These are phyloP conservation scores for Ceratocystis papillata DNA, from an alignment of 2,329 filamentous ascomycete species.

Conservation along the genomic window DNA sequence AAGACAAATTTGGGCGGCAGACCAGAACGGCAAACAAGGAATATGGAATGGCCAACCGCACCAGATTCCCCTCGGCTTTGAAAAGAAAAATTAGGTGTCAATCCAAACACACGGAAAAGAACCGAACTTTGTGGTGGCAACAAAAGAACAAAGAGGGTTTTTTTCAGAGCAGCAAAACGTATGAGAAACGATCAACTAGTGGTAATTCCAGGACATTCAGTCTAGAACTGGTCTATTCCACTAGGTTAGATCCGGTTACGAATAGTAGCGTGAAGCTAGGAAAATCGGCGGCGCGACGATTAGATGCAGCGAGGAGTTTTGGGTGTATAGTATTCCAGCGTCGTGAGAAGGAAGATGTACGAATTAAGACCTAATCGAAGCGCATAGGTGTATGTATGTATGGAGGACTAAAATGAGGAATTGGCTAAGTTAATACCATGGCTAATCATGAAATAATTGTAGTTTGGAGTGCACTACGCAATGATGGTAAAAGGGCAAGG, in stretches of 20 bases:
- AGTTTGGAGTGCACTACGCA: neutral
- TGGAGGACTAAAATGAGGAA: neutral
- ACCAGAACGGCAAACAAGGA: constrained; percentile 14
- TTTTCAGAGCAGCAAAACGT: constrained; percentile 6
- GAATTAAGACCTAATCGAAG: neutral
- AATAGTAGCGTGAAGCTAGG: constrained; percentile 21
- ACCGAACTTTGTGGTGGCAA: neutral
- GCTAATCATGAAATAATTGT: neutral
- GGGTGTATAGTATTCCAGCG: neutral
- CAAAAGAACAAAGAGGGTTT: neutral
- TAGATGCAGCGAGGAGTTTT: neutral
- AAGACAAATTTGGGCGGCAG: constrained; percentile 17
- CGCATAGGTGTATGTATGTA: neutral
- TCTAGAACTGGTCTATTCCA: constrained; percentile 17
- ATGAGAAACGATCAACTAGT: constrained; percentile 11
- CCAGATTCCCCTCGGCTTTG: constrained; percentile 11
- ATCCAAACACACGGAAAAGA: neutral
- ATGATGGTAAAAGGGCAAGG: neutral
- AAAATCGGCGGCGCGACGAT: constrained; percentile 12
- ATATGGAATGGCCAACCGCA: constrained; percentile 18
- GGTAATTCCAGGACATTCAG: constrained; percentile 19
- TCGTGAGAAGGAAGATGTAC: neutral
- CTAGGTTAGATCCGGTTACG: constrained; percentile 11
- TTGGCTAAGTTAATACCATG: constrained; percentile 3
- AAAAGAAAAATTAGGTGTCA: constrained; percentile 6